phyloP scores from a whole-genome alignment of 228 moss, liverwort and hornwort genomes.

The Sphagnum magellanicum region DNA sequence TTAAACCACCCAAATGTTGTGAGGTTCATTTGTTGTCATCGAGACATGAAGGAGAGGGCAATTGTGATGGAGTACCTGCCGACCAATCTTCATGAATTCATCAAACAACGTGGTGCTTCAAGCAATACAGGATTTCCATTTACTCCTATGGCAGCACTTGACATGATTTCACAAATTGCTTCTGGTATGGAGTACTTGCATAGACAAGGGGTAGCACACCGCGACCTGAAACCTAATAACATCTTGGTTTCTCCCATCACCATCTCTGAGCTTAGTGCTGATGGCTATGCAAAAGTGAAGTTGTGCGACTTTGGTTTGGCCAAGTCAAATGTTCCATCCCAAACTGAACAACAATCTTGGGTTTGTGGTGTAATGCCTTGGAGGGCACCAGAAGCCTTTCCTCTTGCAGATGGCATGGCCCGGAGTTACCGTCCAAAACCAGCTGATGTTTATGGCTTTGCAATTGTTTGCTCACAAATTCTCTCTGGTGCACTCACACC shows the following conservation, averaged over 20 bases:
- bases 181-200: not conserved
- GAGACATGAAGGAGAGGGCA: conserved; percentile 10
- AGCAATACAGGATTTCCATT: not conserved
- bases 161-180: conserved; percentile 9
- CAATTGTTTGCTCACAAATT: too few species aligned
- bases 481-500: too few species aligned
- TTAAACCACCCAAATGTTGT: conserved; percentile 6
- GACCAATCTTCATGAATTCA: not conserved
- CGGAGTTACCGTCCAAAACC: too few species aligned
- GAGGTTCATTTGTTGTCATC: conserved; percentile 9
- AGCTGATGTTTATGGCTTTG: too few species aligned
- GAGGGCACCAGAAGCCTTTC: too few species aligned
- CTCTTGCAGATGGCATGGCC: too few species aligned
- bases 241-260: conserved; percentile 13
- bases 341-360: too few species aligned
- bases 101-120: conserved; percentile 1
- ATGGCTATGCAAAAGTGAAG: too few species aligned
- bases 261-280: too few species aligned
- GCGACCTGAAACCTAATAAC: conserved; percentile 5
- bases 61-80: conserved; percentile 3
- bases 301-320: too few species aligned
- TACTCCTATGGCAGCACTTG: not conserved
- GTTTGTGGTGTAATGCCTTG: too few species aligned
- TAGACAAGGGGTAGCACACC: not conserved
- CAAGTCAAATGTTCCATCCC: too few species aligned